Evolutionary conservation across 345 rosid genomes (phyloP), one percentile per base, ranked within the genome.

Genomic region (Hypericum androsaemum): DNA sequence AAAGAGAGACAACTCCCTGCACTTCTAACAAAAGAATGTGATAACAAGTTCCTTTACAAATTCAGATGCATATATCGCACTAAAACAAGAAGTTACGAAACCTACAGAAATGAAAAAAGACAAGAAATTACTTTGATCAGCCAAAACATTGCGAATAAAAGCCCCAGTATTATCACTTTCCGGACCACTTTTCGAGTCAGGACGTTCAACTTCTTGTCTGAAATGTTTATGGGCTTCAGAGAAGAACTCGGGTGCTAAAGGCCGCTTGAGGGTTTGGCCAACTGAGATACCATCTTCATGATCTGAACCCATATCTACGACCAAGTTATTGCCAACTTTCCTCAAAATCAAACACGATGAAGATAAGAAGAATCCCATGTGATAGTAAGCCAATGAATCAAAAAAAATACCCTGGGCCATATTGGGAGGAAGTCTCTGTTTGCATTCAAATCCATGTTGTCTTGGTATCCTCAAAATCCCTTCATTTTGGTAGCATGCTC

Each of bases 1-100:
- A 94, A 70, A 51, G 77, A 79, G 60, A 94, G 80, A 68, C 87
- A 83, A 68, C 86, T 84, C 72, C 84, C 99, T 88, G 99, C 94
- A 94, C 70, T 81, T 81, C 74, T 80, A 88, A 82, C 71, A 73
- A 68, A 81, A 68, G 57, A 56, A 60, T 76, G 73, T 68, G 71
- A 69, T 71, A 59, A 76, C 71, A 58, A 66, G 79, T 50, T 70
- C 32, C 32, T 22, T 77, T 65, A 53, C 68, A 74, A 54, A 70
- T 60, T 56, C 56, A 63, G 67, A 59, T 22, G 32, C 52, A 58
- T 54, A 62, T 45, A 60, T 41, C 57, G 42, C 52, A 53, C 55
- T 37, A 66, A 36, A 44, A 1, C 44, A 56, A 61, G 35, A 35
- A 43, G 48, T 52, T 64, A 56, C 50, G 54, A 36, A 71, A 43